Evolutionary conservation across 768 basidiomycete genomes (phyloP), one percentile per base, ranked within the genome.

Genomic region (Podaxis sp.): DNA sequence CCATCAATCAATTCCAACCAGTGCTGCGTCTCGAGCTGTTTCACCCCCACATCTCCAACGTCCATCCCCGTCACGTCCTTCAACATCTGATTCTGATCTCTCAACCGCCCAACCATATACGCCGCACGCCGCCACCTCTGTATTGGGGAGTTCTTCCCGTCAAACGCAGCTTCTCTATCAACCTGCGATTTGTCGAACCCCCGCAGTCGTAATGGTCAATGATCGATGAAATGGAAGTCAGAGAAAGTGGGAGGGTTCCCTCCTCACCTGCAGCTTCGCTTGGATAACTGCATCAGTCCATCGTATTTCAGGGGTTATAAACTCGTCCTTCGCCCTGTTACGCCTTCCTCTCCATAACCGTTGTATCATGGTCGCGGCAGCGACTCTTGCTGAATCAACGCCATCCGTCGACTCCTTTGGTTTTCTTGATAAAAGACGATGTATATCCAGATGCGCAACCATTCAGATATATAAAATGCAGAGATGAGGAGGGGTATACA

Each of bases 1-100:
- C 75, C 77, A 65, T 86, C 85, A 32, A 86, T 77, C 28, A 86
- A 73, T 66, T 86, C 85, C n/a, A 86, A 70, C 82, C 83, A 86
- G 66, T 86, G 84, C 64, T 86, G 84, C 1, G 79, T 81, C 68
- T 86, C 84, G 10, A 87, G 73, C 11, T 74, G 72, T 65, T 84
- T 85, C 40, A 73, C 68, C 16, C 73, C 73, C 3, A 71, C 77
- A 13, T 72, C 47, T 53, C 50, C 72, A 7, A 72, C 68, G 1
- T 71, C 67, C 1, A 75, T 63, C 0, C 71, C 73, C 5, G 54
- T 42, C 23, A 68, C 68, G 10, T 64, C 62, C 6, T 67, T 65
- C 13, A 81, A 67, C 67, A 79, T 71, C 1, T 66, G 63, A 62
- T 83, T 75, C 4, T 74, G 76, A 61, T 83, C 83, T 51, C 74